Percentiles rank a stretch among this genome's conserved stretches.
These are phyloP conservation scores for Podospora comata DNA, from an alignment of 495 filamentous ascomycete genomes.

Conservation along the genomic window DNA sequence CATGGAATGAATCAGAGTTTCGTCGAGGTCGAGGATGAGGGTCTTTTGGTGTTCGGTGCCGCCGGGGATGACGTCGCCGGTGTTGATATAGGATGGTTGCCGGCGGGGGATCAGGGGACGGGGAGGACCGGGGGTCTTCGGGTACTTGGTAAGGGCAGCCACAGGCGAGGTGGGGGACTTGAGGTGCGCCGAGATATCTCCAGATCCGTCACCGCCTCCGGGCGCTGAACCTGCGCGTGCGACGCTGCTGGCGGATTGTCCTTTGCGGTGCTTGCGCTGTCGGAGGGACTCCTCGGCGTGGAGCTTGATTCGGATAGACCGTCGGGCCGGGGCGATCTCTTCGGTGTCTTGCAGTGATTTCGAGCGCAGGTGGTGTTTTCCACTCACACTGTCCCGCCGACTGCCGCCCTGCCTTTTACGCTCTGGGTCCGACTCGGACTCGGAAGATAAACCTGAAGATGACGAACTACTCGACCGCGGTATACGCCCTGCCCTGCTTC, in stretches of 20 bases:
- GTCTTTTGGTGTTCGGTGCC: constrained; percentile 70
- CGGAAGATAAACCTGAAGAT: constrained; percentile 55
- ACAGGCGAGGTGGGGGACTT: constrained; percentile 90
- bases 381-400: constrained; percentile 24
- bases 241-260: constrained; percentile 42
- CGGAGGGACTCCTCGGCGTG: constrained; percentile 72
- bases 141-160: constrained; percentile 81
- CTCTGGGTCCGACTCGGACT: constrained; percentile 56
- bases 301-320: constrained; percentile 88
- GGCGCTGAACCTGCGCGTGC: constrained; percentile 18
- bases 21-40: constrained; percentile 90
- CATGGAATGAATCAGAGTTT: constrained; percentile 95
- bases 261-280: constrained; percentile 58
- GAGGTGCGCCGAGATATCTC: constrained; percentile 52
- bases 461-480: constrained; percentile 57
- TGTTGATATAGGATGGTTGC: constrained; percentile 71
- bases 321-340: constrained; percentile 62
- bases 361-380: constrained; percentile 46
- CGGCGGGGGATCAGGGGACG: constrained; percentile 83
- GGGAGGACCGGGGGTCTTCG: constrained; percentile 81
- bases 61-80: constrained; percentile 36
- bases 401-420: constrained; percentile 20
- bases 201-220: constrained; percentile 4
- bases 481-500: constrained; percentile 34
- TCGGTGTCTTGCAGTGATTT: constrained; percentile 53